phyloP scores from a whole-genome alignment of 192 early-diverging fungal species.

The Chytriomyces sp. region DNA sequence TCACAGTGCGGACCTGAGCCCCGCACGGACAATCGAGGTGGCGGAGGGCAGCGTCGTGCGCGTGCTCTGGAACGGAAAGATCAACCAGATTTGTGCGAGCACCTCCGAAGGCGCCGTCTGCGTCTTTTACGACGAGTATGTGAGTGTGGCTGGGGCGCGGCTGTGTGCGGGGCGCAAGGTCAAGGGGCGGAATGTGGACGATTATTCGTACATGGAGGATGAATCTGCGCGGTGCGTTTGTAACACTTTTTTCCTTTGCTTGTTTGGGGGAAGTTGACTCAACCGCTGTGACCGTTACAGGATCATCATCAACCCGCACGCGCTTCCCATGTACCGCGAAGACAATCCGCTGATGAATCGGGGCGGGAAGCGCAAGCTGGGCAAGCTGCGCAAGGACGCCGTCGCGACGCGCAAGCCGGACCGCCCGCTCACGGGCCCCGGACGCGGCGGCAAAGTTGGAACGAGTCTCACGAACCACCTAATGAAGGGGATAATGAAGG shows the following conservation, averaged over 20 bases:
- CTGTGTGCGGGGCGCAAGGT: conserved; percentile 66
- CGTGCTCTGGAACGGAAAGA: conserved; percentile 80
- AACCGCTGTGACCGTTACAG: conserved; percentile 31
- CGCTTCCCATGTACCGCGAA: conserved; percentile 84
- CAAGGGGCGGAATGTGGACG: conserved; percentile 60
- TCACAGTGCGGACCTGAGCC: conserved; percentile 61
- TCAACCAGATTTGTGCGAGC: conserved; percentile 89
- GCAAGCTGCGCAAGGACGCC: conserved; percentile 73
- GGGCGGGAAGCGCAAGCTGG: conserved; percentile 68
- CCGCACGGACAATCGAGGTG: conserved; percentile 54
- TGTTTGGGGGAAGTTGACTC: not conserved
- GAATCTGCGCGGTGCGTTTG: conserved; percentile 14
- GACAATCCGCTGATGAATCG: conserved; percentile 49
- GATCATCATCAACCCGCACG: conserved; percentile 85
- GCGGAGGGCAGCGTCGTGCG: conserved; percentile 59
- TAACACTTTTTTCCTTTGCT: not conserved
- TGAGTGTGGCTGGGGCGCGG: conserved; percentile 71
- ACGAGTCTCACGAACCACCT: conserved; percentile 82
- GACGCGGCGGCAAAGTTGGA: conserved; percentile 84
- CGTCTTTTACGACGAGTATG: conserved; percentile 74
- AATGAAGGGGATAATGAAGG: conserved; percentile 62
- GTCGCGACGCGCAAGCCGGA: conserved; percentile 76
- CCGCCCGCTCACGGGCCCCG: conserved; percentile 76
- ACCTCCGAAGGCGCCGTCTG: conserved; percentile 72
- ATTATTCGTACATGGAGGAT: conserved; percentile 21